Percentiles rank a stretch among this genome's conserved stretches.
phyloP scores from a whole-genome alignment of 2,329 filamentous ascomycete genomes.

The Mollisia scopiformis region DNA sequence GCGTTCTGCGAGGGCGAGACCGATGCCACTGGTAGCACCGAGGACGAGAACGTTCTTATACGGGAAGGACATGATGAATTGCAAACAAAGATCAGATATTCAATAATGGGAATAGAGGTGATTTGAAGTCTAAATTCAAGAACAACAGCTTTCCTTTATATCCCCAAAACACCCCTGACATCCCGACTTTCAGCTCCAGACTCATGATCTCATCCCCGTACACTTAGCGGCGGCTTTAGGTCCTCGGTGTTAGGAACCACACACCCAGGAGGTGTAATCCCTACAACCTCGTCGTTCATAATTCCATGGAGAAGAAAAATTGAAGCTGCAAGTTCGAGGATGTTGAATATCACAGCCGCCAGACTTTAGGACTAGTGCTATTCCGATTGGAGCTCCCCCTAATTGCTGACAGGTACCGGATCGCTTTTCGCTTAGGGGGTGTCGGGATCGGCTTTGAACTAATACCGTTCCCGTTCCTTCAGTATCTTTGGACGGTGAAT shows the following conservation, averaged over 20 bases:
- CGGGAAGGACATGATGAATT: not conserved
- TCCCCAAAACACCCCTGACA: no score
- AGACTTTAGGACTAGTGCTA: not conserved
- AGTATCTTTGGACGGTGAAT: not conserved
- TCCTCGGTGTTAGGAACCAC: no score
- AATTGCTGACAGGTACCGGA: not conserved
- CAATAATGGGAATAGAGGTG: not conserved
- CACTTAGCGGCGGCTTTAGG: no score
- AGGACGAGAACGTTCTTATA: slow-evolving; percentile 45
- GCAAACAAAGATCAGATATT: not conserved
- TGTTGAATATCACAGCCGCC: no score
- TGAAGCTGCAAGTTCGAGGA: no score
- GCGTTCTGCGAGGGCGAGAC: slow-evolving; percentile 47
- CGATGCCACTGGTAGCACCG: slow-evolving; percentile 58
- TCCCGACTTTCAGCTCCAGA: no score
- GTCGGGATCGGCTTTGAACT: no score
- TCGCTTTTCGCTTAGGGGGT: not conserved
- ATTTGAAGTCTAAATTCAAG: not conserved
- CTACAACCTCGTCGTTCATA: no score
- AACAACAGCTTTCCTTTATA: no score
- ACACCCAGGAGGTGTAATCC: no score
- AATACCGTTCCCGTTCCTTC: not conserved
- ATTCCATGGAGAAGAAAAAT: no score
- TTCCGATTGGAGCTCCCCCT: not conserved
- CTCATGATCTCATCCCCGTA: no score